phyloP scores from a whole-genome alignment of 164 flowering plant genomes.

The Taxillus chinensis region DNA sequence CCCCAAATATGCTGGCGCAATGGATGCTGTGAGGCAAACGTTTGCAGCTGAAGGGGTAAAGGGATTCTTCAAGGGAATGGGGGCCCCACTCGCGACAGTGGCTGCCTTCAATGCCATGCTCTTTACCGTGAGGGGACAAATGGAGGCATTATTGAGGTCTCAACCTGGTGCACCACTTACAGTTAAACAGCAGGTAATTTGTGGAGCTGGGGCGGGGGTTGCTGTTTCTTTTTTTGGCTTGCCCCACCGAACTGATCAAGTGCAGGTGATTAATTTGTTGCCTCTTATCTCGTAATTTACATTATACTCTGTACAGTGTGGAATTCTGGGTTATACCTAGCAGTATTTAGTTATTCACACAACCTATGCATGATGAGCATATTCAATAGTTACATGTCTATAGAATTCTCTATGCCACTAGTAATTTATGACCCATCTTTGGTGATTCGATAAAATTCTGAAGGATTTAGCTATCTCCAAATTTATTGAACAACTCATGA shows the following conservation, averaged over 20 bases:
- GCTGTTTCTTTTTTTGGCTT: conserved; percentile 92
- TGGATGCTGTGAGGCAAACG: conserved; percentile 90
- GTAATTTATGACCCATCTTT: too few relatives aligned
- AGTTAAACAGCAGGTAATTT: conserved; percentile 59
- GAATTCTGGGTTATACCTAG: too few relatives aligned
- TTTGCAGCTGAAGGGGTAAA: conserved; percentile 76
- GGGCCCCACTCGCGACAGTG: conserved; percentile 97
- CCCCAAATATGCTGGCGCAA: conserved; percentile 73
- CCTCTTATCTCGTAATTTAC: background rate
- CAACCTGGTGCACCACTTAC: conserved; percentile 72
- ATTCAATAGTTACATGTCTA: too few relatives aligned
- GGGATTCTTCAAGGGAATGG: conserved; percentile 96
- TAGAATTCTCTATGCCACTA: too few relatives aligned
- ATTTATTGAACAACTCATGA: too few relatives aligned
- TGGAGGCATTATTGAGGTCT: conserved; percentile 75
- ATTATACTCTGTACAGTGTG: too few relatives aligned
- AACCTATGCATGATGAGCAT: too few relatives aligned
- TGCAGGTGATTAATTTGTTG: conserved; percentile 57
- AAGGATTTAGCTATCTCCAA: too few relatives aligned
- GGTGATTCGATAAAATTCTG: too few relatives aligned
- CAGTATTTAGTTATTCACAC: too few relatives aligned
- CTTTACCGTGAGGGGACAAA: conserved; percentile 86
- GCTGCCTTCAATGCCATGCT: conserved; percentile 96
- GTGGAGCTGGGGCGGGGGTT: conserved; percentile 93
- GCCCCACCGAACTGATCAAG: conserved; percentile 93